A percentile compares a stretch with the other conserved stretches of the same genome.
phyloP scores from a whole-genome alignment of 768 basidiomycete species.

The Clitopilus passeckerianus region DNA sequence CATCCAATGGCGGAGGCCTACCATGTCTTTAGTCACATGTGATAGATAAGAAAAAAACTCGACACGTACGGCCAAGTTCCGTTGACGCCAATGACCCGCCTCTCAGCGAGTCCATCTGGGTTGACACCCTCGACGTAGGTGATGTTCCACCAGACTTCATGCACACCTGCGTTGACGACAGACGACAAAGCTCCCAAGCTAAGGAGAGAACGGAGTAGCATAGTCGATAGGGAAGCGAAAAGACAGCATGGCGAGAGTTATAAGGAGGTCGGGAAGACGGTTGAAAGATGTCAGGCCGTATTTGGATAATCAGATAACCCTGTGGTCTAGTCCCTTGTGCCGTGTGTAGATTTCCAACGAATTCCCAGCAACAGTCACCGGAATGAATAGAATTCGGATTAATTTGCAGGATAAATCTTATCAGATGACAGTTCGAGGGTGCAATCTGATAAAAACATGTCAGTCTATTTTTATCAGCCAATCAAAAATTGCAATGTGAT shows the following conservation, averaged over 20 bases:
- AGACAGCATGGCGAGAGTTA: not conserved
- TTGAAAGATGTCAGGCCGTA: too few relatives aligned
- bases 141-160: slow-evolving; percentile 88
- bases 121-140: slow-evolving; percentile 75
- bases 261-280: too few relatives aligned
- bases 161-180: slow-evolving; percentile 54
- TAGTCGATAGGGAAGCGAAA: not conserved
- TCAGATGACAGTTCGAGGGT: not conserved
- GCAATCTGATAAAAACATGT: not conserved
- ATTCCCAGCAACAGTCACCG: too few relatives aligned
- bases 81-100: slow-evolving; percentile 85
- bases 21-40: not conserved
- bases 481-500: too few relatives aligned
- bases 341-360: not conserved
- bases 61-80: slow-evolving; percentile 85
- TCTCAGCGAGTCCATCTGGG: slow-evolving; percentile 77
- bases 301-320: not conserved
- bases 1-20: slow-evolving; percentile 80
- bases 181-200: slow-evolving; percentile 16
- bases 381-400: not conserved
- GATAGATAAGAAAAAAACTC: not conserved
- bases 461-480: not conserved
- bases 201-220: not conserved
- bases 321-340: not conserved
- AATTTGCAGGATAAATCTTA: not conserved